Evolutionary conservation across 75 land plant genomes (phyloP).

Genomic region (Adiantum capillusveneris): DNA sequence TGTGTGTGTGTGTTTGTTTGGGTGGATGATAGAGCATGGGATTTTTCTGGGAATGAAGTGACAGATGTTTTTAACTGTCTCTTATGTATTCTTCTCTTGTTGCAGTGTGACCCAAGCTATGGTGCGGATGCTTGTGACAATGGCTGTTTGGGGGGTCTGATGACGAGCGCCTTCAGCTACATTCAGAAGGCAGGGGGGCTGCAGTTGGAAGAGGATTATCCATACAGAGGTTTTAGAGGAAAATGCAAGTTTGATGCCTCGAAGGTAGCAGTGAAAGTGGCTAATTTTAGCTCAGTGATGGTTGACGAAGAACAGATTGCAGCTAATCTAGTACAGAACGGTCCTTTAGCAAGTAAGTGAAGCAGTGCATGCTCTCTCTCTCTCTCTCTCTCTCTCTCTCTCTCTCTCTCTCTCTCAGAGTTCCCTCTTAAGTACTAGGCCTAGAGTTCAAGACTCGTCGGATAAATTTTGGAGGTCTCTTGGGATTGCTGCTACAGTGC

Average conservation of each 20-base stretch:
- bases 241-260: constrained; percentile 40
- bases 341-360: constrained; percentile 51
- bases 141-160: constrained; percentile 64
- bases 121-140: constrained; percentile 37
- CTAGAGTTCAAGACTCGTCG: too few species aligned
- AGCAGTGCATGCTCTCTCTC: too few species aligned
- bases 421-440: too few species aligned
- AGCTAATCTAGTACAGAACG: constrained; percentile 48
- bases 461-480: too few species aligned
- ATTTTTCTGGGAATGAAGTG: too few species aligned
- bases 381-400: too few species aligned
- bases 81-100: too few species aligned
- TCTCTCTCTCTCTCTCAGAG: neutral
- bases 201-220: constrained; percentile 46
- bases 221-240: constrained; percentile 48
- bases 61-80: too few species aligned
- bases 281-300: constrained; percentile 47
- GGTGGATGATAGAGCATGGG: too few species aligned
- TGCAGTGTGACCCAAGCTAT: constrained; percentile 4
- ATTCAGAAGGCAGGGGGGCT: constrained; percentile 51
- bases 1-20: too few species aligned
- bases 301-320: constrained; percentile 59
- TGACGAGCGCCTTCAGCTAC: constrained; percentile 62
- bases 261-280: constrained; percentile 43
- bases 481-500: too few species aligned